A percentile compares a stretch with the other conserved stretches of the same genome.
These are phyloP conservation scores for Magnolia officinalis DNA, from an alignment of 164 flowering plant genomes.

Conservation along the genomic window DNA sequence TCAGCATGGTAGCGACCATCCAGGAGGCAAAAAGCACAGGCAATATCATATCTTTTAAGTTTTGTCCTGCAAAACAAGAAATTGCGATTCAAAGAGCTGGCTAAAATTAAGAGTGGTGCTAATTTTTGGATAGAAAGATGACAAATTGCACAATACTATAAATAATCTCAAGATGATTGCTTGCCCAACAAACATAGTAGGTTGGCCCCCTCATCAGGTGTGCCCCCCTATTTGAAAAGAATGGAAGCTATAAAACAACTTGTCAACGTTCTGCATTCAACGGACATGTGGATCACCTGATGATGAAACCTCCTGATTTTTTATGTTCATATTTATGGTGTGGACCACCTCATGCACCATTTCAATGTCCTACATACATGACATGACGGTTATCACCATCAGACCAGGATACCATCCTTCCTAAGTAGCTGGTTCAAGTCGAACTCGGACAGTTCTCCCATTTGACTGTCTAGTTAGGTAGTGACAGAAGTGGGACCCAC, in stretches of 20 bases:
- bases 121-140: neutral
- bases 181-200: neutral
- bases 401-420: no score
- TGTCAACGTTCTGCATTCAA: neutral
- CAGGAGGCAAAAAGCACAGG: conserved; percentile 8
- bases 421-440: no score
- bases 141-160: neutral
- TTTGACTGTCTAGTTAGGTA: no score
- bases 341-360: neutral
- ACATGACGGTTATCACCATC: no score
- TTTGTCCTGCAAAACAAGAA: conserved; percentile 10
- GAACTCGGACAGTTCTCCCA: no score
- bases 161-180: neutral
- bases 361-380: neutral
- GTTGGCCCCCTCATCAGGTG: neutral
- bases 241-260: neutral
- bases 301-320: neutral
- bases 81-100: neutral
- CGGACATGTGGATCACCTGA: neutral
- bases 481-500: no score
- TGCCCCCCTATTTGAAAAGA: neutral
- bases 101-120: neutral
- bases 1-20: conserved; percentile 8
- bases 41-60: neutral
- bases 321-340: neutral